A percentile compares a stretch with the other conserved stretches of the same genome.
These are phyloP conservation scores for Phytophthora chlamydospora DNA, from an alignment of 352 stramenopile species.

Conservation along the genomic window DNA sequence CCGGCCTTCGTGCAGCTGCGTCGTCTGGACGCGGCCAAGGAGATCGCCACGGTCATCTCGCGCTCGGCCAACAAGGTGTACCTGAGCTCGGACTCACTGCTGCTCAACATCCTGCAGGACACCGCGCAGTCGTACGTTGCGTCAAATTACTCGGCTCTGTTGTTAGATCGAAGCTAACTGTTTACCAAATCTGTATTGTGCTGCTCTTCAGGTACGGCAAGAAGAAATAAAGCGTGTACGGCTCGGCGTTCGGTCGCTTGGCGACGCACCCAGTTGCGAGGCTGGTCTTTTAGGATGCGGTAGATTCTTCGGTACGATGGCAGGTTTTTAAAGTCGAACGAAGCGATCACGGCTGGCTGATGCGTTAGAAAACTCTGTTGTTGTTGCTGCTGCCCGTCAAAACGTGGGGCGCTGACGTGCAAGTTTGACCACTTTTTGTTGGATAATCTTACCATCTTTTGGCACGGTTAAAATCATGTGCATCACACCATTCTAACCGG, in stretches of 20 bases:
- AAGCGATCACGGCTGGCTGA: constrained; percentile 12
- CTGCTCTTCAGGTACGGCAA: constrained; percentile 31
- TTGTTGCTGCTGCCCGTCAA: no score
- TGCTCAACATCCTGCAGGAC: constrained; percentile 96
- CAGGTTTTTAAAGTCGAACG: constrained; percentile 19
- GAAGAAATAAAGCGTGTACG: constrained; percentile 46
- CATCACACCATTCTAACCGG: constrained; percentile 21
- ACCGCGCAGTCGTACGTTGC: constrained; percentile 54
- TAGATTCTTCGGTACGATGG: constrained; percentile 2
- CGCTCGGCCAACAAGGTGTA: constrained; percentile 98
- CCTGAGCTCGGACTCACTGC: constrained; percentile 96
- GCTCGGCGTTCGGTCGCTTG: neutral
- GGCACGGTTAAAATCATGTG: constrained; percentile 14
- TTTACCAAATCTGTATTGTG: neutral
- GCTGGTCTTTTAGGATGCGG: constrained; percentile 21
- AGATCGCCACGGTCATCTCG: constrained; percentile 97
- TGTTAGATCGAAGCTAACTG: constrained; percentile 5
- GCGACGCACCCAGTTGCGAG: neutral
- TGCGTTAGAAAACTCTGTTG: neutral
- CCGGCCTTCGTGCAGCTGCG: constrained; percentile 99
- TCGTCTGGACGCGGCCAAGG: constrained; percentile 98
- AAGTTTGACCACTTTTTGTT: constrained; percentile 4
- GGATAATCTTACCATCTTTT: neutral
- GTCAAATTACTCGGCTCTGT: no score
- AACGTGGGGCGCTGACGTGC: neutral